Evolutionary conservation across 768 basidiomycete genomes (phyloP).

Genomic region (Zangia roseola): DNA sequence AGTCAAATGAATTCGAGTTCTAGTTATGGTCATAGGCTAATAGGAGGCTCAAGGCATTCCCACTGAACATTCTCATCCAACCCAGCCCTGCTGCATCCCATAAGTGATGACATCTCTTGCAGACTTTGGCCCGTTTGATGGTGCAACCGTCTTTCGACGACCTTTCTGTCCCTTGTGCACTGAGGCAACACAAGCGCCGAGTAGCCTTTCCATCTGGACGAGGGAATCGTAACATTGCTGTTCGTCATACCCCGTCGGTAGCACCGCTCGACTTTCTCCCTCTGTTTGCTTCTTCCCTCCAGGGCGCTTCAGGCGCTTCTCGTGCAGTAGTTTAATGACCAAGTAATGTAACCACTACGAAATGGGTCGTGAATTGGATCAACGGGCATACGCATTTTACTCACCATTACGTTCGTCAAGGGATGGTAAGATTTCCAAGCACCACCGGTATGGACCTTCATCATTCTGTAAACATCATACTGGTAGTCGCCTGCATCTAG

Average conservation of each 20-base stretch:
- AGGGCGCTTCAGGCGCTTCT: slow-evolving; percentile 66
- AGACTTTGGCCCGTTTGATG: slow-evolving; percentile 30
- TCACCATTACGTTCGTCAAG: slow-evolving; percentile 87
- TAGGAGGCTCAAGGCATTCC: background rate
- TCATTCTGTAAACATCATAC: slow-evolving; percentile 91
- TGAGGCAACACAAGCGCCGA: slow-evolving; percentile 46
- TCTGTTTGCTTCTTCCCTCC: slow-evolving; percentile 37
- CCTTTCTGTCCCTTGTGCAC: slow-evolving; percentile 33
- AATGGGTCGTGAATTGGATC: slow-evolving; percentile 13
- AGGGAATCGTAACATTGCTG: slow-evolving; percentile 69
- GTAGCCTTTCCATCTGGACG: slow-evolving; percentile 59
- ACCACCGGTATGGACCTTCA: slow-evolving; percentile 59
- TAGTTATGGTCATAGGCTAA: too few relatives aligned
- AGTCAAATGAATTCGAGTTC: too few relatives aligned
- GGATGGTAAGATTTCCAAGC: slow-evolving; percentile 80
- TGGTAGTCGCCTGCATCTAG: slow-evolving; percentile 74
- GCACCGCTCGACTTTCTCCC: slow-evolving; percentile 10
- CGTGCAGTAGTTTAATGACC: slow-evolving; percentile 63
- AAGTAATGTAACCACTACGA: slow-evolving; percentile 91
- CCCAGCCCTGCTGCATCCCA: slow-evolving; percentile 63
- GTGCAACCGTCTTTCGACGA: slow-evolving; percentile 33
- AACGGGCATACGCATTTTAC: slow-evolving; percentile 17
- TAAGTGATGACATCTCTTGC: slow-evolving; percentile 65
- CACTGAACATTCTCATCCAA: slow-evolving; percentile 29
- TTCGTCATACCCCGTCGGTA: slow-evolving; percentile 50